A percentile compares a stretch with the other conserved stretches of the same genome.
These are phyloP conservation scores for Eimeria sp. DNA, from an alignment of 169 alveolate genomes.

Conservation along the genomic window DNA sequence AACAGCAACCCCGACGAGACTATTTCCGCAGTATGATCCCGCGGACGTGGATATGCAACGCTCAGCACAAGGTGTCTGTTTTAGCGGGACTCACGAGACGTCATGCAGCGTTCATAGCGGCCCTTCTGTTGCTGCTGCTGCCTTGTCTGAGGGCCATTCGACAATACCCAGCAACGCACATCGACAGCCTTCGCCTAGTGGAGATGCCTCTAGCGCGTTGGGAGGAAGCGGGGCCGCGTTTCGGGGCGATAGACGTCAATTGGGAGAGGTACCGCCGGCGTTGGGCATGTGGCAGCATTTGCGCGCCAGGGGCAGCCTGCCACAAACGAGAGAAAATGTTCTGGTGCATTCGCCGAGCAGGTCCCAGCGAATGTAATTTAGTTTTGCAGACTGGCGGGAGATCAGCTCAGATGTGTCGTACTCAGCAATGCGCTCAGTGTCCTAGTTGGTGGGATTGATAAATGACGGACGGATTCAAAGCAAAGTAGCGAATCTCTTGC, in stretches of 20 bases:
- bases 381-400: not conserved
- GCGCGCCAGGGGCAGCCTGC: conserved; percentile 25
- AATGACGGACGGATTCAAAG: not conserved
- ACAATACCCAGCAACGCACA: not conserved
- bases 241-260: conserved; percentile 10
- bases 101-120: conserved; percentile 9
- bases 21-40: conserved; percentile 49
- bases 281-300: conserved; percentile 36
- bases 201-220: conserved; percentile 3
- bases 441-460: not conserved
- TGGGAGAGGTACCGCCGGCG: conserved; percentile 34
- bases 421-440: not conserved
- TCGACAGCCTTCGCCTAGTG: conserved; percentile 17
- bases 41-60: conserved; percentile 35
- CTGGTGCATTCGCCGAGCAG: conserved; percentile 67
- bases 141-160: conserved; percentile 30
- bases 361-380: conserved; percentile 39
- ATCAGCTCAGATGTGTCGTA: not conserved
- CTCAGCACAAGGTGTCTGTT: not conserved
- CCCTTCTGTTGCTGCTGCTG: conserved; percentile 16
- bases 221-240: conserved; percentile 6
- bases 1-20: conserved; percentile 57
- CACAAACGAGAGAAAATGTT: conserved; percentile 5
- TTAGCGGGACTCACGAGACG: conserved; percentile 10
- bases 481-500: not conserved